Percentiles rank a stretch among this genome's conserved stretches.
Conservation (phyloP, 202 grass and related monocot genomes). For the Bolboschoenoplectus hybrid region DNA sequence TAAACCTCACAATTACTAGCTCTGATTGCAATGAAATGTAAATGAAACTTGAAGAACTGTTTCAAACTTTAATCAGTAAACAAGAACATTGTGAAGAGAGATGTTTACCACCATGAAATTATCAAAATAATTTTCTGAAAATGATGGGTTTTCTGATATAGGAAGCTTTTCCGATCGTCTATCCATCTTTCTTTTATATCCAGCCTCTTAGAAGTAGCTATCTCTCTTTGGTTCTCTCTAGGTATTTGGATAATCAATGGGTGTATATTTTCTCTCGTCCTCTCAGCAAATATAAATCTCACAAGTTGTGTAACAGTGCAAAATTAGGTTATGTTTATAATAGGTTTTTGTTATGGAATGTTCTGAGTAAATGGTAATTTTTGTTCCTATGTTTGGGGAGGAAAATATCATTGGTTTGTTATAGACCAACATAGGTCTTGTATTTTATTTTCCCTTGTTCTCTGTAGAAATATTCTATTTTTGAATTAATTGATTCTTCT, state of each 20-base stretch:
- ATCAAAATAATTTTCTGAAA: neutral
- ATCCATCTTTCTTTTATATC: neutral
- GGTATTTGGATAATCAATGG: neutral
- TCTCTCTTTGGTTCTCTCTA: neutral
- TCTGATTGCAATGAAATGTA: neutral
- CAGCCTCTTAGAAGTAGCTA: neutral
- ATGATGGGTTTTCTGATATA: neutral
- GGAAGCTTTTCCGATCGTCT: neutral
- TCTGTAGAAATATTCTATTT: neutral
- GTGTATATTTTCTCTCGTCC: neutral
- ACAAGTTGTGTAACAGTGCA: neutral
- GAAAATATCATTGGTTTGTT: neutral
- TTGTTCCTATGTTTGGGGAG: constrained; percentile 3
- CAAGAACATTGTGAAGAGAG: too few relatives aligned
- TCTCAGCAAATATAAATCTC: neutral
- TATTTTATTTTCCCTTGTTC: neutral
- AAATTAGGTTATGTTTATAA: neutral
- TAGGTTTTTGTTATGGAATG: neutral
- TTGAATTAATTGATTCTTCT: neutral
- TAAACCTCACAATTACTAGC: neutral
- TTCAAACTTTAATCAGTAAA: too few relatives aligned
- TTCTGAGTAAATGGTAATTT: neutral
- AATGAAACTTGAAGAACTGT: neutral
- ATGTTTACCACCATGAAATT: neutral
- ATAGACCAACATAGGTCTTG: neutral